Evolutionary conservation across 164 flowering plant genomes (phyloP).

Genomic region (Piper betle): DNA sequence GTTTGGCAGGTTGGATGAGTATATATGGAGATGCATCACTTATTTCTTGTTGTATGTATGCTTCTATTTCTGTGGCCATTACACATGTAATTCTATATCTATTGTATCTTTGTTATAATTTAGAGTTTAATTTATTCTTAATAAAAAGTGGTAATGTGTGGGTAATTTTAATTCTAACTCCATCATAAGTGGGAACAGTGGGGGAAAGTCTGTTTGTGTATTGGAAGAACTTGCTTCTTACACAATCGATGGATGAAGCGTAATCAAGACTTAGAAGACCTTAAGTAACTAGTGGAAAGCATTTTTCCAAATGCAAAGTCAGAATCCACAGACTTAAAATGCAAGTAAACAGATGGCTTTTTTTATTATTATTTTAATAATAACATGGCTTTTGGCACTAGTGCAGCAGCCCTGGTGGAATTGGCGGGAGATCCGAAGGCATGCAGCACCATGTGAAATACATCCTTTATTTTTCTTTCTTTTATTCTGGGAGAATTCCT

Average conservation of each 20-base stretch:
- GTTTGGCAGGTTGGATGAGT: no score
- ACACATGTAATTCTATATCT: no score
- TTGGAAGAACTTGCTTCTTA: not conserved
- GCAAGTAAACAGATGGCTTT: conserved; percentile 13
- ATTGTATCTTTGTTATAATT: no score
- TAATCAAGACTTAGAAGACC: not conserved
- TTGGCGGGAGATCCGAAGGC: not conserved
- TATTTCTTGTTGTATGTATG: no score
- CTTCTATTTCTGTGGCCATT: no score
- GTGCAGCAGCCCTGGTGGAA: not conserved
- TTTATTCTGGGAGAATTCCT: no score
- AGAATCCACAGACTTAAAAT: conserved; percentile 7
- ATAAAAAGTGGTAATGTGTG: no score
- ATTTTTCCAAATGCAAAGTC: not conserved
- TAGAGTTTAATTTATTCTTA: not conserved
- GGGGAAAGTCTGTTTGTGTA: not conserved
- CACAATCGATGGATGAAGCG: not conserved
- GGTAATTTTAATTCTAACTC: no score
- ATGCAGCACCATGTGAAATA: no score
- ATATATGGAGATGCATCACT: no score
- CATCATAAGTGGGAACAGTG: not conserved
- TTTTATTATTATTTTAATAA: not conserved
- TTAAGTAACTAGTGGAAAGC: not conserved
- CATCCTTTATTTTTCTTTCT: no score
- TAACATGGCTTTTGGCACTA: not conserved